Evolutionary conservation across 495 filamentous ascomycete genomes (phyloP), one percentile per base, ranked within the genome.

Genomic region (Penicillium maclennaniae): DNA sequence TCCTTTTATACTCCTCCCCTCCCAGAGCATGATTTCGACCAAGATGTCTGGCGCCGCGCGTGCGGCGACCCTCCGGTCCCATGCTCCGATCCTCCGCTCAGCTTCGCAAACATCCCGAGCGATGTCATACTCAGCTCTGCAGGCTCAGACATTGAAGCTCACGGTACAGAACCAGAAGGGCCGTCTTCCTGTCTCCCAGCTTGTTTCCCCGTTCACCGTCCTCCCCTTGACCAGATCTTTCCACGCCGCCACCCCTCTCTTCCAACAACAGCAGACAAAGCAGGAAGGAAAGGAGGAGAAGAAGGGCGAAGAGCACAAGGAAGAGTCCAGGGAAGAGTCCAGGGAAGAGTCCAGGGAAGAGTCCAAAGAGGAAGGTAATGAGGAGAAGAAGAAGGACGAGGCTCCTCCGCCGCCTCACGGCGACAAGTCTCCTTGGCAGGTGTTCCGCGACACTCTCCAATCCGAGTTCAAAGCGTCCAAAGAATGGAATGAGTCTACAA

Each of bases 401-500:
- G 72, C 78, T 21, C 71, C 78, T 50, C 87, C 93, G 7, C 95
- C 93, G 19, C 93, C 93, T 7, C 95, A 98, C 61, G 95, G 93
- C 54, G 90, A 95, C 72, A 98, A 98, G 75, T 88, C 92, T 7
- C 93, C 93, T 28, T 96, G 93, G 89, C 90, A 96, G 70, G 93
- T 98, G 37, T 98, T 98, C 77, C 88, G 89, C 54, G 93, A 98
- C 60, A 98, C 93, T 48, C 82, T 98, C 68, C 83, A 89, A 62
- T 76, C 79, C 45, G 93, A 97, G 66, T 93, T 98, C 72, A 92
- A 96, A 66, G 88, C 91, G 25, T 97, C 93, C 16, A 95, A 97
- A 67, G 93, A 98, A 70, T 98, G 95, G 93, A 93, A 97, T 62
- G 93, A 98, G 60, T 95, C 89, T 40, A 98, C 92, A 16, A 97